Base-by-base conservation (phyloP, 2,329 filamentous ascomycete species). In the Neopestalotiopsis sp. region DNA sequence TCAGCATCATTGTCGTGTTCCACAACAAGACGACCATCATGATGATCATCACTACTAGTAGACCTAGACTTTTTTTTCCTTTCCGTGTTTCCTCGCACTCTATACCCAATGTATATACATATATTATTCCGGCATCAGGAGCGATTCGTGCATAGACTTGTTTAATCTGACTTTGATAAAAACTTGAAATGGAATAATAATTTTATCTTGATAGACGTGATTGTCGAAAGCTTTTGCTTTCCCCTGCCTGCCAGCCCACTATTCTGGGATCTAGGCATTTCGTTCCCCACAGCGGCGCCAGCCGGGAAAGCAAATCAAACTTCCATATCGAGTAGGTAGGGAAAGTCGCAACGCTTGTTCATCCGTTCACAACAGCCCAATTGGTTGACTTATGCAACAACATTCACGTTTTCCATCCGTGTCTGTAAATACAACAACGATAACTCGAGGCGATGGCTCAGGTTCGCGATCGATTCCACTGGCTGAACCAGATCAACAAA, bases 401-500 rank as follows among this genome's bases (percentile, higher is more conserved):
- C 45, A 10, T 7, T 10, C 34, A 38, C 34, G 10, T 7, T 38
- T 7, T 38, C 34, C 34, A 24, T 12, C 14, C 17, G 4, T 10
- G 13, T 17, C 30, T 40, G 4, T 14, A 20, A n/a, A 4, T 4
- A 34, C 6, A 62, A 38, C 5, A 20, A 5, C 30, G 12, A 30
- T 13, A 30, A 13, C 17, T 17, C 5, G 12, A 62, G 30, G 4
- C 6, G 34, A 64, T 64, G 61, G 13, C 61, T 12, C 61, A 64
- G 56, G 12, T 24, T 57, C 64, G 64, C n/a, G 64, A 67, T 45
- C 65, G 56, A 28, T 67, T 67, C 24, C 60, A 56, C 56, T 67
- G 65, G 65, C 65, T 67, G 12, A 52, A 52, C 32, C 56, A 67
- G 24, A 67, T 67, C 30, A 67, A 67, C 65, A 67, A 67, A 34